Base-by-base conservation (phyloP, 2,329 filamentous ascomycete genomes). In the Incumbomyces delicatus region DNA sequence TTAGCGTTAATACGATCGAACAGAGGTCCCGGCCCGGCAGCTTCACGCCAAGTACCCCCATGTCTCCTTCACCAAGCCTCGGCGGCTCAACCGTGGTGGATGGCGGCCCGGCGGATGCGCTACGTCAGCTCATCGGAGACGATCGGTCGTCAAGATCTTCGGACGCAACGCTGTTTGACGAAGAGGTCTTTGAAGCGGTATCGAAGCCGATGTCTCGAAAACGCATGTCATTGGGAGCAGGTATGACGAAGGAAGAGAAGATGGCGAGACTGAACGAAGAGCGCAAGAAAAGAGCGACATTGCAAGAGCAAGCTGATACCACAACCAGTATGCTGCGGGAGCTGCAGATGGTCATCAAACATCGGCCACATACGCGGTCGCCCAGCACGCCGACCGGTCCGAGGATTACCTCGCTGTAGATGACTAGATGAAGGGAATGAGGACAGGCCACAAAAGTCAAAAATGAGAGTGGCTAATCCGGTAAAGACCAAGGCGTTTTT, bases 251-350 rank as follows among this genome's bases (percentile, higher is more conserved):
- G 58, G 89, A 95, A 59, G 88, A 98, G 66, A 80, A 92, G 36
- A 84, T 96, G 57, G 74, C 75, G 36, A 90, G 85, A 65, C 88
- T 95, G 72, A 83, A 85, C 57, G 89, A 95, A 61, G 90, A 96
- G 37, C 77, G 90, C 48, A 81, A 80, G 45, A 78, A 78, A 52
- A 85, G 86, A 60, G 83, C 84, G 16, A 73, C 79, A 34, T 71
- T 81, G 34, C 78, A 81, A 46, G 85, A 89, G 57, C 83, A 84
- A 60, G 72, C 80, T 37, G 87, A 95, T 52, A 84, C 87, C 10
- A 94, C 81, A 53, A 85, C 81, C 36, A 87, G 84, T 57, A 95
- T 98, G 87, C 75, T 98, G 53, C 81, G 84, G 53, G 92, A 98
- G 67, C 73, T 98, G 49, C 87, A 95, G 69, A 90, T 86, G 52